Evolutionary conservation across 176 grass and related monocot species (phyloP).

Genomic region (Eragrostis curvula): DNA sequence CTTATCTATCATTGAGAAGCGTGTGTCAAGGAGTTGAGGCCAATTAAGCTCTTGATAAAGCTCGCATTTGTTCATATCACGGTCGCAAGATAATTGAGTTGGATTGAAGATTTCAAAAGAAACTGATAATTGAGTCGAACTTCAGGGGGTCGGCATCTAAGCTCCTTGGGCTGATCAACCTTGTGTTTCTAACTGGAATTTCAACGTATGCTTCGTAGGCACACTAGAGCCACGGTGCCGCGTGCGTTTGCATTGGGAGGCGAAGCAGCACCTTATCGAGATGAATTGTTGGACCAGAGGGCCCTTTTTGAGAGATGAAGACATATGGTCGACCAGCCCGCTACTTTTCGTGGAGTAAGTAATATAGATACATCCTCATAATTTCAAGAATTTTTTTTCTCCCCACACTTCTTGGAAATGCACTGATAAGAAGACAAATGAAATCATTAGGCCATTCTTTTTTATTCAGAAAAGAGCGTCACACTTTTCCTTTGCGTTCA

Average conservation of each 20-base stretch:
- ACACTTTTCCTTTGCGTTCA: slow-evolving; percentile 9
- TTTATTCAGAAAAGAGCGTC: slow-evolving; percentile 12
- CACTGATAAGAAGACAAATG: slow-evolving; percentile 1
- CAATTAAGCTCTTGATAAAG: slow-evolving; percentile 36
- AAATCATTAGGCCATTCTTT: slow-evolving; percentile 29
- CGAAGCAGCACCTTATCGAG: slow-evolving; percentile 34
- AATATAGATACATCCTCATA: not conserved
- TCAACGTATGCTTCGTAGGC: slow-evolving; percentile 25
- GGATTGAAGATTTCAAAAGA: slow-evolving; percentile 14
- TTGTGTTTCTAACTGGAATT: slow-evolving; percentile 40
- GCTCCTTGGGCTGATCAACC: slow-evolving; percentile 26
- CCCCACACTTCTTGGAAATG: not conserved
- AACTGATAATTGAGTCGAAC: slow-evolving; percentile 27
- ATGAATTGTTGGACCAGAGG: slow-evolving; percentile 37
- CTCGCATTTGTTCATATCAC: not conserved
- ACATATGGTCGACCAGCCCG: slow-evolving; percentile 4
- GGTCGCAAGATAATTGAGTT: slow-evolving; percentile 15
- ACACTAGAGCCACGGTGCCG: slow-evolving; percentile 28
- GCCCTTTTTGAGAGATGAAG: slow-evolving; percentile 12
- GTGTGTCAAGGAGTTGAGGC: not conserved
- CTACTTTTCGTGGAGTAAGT: slow-evolving; percentile 37
- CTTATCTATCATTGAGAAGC: not conserved
- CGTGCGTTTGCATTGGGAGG: slow-evolving; percentile 42
- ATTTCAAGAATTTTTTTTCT: not conserved
- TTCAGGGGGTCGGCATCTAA: slow-evolving; percentile 11